Base-by-base conservation (phyloP, 352 stramenopile species). In the Phytopythium sindhum region DNA sequence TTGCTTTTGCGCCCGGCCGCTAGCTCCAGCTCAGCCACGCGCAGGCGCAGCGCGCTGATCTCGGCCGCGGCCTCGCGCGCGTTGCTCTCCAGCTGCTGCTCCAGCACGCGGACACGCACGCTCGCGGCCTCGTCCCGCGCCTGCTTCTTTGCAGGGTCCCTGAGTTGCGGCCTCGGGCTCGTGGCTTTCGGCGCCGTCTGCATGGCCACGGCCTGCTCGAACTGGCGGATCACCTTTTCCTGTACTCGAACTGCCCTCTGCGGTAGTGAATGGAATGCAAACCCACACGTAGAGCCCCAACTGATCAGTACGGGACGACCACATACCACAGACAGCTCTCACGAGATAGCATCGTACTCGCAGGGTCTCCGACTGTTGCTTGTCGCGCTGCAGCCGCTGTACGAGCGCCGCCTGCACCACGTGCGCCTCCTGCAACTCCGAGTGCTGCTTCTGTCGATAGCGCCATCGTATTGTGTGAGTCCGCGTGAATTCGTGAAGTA, bases 161-260 rank as follows among this genome's bases (percentile, higher is more conserved):
- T 23, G 28, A 0, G 52, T 31, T 33, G 26, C 3, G 8, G 50
- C 14, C 26, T n/a, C 15, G 28, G 26, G 41, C 31, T 33, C 23
- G n/a, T 51, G 21, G 55, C 50, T n/a, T 24, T 37, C 8, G 59
- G 63, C 60, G 52, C 45, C 52, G 74, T 65, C 57, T 86, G 68
- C 50, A 71, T 65, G 24, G 72, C 66, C 33, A 93, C 79, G 2
- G 87, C 65, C 41, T 81, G 75, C 63, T 95, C 85, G 28, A 95
- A 85, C 66, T 91, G 86, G 21, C 63, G 69, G 35, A 93, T 91
- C n/a, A 95, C 86, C 31, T 78, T 81, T 57, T 95, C 86, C 61
- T 95, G 86, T 58, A 91, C 75, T 0, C 72, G 77, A 15, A 95
- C 75, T 7, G 82, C 79, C 70, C 83, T 73, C 84, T 93, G 62